Base-by-base conservation (phyloP, 179 eudicot species). In the Beta corolliflora region DNA sequence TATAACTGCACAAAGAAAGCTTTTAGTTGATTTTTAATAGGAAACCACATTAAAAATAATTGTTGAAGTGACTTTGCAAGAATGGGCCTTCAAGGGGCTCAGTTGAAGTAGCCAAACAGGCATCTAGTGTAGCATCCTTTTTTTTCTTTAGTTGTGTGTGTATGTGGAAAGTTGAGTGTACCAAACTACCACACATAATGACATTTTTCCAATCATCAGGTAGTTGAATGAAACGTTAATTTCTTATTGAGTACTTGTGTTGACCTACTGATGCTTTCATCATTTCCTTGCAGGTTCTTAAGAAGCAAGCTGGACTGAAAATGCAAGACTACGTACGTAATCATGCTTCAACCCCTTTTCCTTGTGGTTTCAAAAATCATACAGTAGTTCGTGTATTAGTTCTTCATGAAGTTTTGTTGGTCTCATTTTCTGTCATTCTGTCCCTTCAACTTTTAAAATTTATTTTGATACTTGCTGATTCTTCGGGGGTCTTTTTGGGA, bases 301-400 rank as follows among this genome's bases (percentile, higher is more conserved):
- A 84, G 83, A 92, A 93, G 92, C 99, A 97, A 92, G 98, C 98
- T 63, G 97, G 97, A 81, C 84, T 97, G 76, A 92, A 89, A 90
- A 89, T 97, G 72, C 91, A 93, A 83, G 91, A 91, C 41, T 86
- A 85, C 81, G 97, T 96, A 91, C 89, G 75, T 63, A 70, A 54
- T 11, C 80, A 48, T 48, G 52, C 52, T 48, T 48, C 9, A 48
- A 7, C 52, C 52, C 52, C 52, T 48, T 48, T 48, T 7, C 52
- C 52, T 9, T 48, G 9, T 6, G 9, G 52, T 36, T 36, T 36
- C 41, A 36, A 36, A 36, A 36, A 36, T 36, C 41, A 36, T 36
- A 36, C 41, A 36, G 41, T 36, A 2, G 41, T 36, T 36, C 41
- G 41, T 36, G 41, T 36, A 36, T 36, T 36, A 36, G 2, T 36